Evolutionary conservation across 495 filamentous ascomycete genomes (phyloP).

Genomic region (Penicillium steckii): DNA sequence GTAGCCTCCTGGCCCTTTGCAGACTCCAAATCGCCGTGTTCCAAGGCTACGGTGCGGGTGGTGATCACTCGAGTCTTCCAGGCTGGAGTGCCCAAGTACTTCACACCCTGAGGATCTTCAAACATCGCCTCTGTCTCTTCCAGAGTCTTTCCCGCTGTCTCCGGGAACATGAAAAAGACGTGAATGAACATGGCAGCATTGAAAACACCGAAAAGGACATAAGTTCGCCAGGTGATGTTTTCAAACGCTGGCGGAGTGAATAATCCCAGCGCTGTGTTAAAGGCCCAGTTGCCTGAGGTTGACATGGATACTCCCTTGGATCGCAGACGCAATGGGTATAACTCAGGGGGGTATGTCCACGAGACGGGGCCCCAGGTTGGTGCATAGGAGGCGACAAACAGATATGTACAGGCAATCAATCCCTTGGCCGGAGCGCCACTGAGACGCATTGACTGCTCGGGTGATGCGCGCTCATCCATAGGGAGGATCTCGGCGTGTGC

Average conservation of each 20-base stretch:
- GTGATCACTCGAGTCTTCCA: slow-evolving; percentile 56
- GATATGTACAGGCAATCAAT: slow-evolving; percentile 55
- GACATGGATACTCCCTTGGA: slow-evolving; percentile 59
- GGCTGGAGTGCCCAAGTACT: slow-evolving; percentile 64
- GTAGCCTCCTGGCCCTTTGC: not conserved
- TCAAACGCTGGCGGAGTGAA: slow-evolving; percentile 70
- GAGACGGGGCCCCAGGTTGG: slow-evolving; percentile 56
- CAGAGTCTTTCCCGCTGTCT: slow-evolving; percentile 74
- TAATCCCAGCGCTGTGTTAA: slow-evolving; percentile 73
- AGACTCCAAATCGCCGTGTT: slow-evolving; percentile 20
- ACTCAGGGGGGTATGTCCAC: slow-evolving; percentile 59
- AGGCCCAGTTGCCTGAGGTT: slow-evolving; percentile 67
- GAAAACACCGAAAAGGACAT: slow-evolving; percentile 74
- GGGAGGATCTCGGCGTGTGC: slow-evolving; percentile 42
- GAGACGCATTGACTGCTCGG: slow-evolving; percentile 24
- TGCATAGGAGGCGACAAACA: slow-evolving; percentile 55
- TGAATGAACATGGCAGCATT: slow-evolving; percentile 65
- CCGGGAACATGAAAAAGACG: slow-evolving; percentile 74
- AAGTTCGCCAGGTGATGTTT: slow-evolving; percentile 69
- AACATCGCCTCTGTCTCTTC: slow-evolving; percentile 74
- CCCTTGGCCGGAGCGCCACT: slow-evolving; percentile 29
- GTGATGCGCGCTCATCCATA: slow-evolving; percentile 22
- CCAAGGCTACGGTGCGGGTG: slow-evolving; percentile 21
- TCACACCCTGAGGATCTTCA: slow-evolving; percentile 56
- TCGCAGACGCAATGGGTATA: slow-evolving; percentile 57